Percentiles rank a stretch among this genome's conserved stretches.
These are phyloP conservation scores for Heliamphora pulchella DNA, from an alignment of 179 eudicot genomes.

Conservation along the genomic window DNA sequence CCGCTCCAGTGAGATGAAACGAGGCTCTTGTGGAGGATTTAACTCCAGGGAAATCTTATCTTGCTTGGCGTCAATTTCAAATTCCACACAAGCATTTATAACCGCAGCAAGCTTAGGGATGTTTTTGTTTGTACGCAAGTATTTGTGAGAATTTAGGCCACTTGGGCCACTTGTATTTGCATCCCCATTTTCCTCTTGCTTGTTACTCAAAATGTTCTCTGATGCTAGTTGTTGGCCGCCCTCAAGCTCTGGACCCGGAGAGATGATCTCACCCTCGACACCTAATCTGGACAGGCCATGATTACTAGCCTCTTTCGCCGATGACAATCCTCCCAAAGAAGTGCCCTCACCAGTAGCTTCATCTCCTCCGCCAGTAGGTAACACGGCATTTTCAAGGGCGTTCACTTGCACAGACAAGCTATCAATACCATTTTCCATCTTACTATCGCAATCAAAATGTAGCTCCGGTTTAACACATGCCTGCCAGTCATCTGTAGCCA, in stretches of 20 bases:
- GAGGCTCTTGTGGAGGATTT: slow-evolving; percentile 2
- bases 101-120: slow-evolving; percentile 15
- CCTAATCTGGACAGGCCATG: slow-evolving; percentile 9
- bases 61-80: slow-evolving; percentile 8
- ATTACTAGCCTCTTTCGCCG: slow-evolving; percentile 16
- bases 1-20: neutral
- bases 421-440: slow-evolving; percentile 14
- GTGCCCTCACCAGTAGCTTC: slow-evolving; percentile 13
- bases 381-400: neutral
- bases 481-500: slow-evolving; percentile 18
- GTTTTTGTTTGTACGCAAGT: neutral
- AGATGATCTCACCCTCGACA: slow-evolving; percentile 15
- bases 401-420: neutral
- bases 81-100: slow-evolving; percentile 9
- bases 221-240: slow-evolving; percentile 11
- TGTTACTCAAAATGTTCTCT: slow-evolving; percentile 15
- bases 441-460: slow-evolving; percentile 20
- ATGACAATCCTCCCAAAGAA: slow-evolving; percentile 14
- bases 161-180: neutral
- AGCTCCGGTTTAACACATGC: slow-evolving; percentile 17
- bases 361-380: slow-evolving; percentile 4
- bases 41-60: slow-evolving; percentile 12
- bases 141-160: slow-evolving; percentile 1
- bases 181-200: slow-evolving; percentile 9
- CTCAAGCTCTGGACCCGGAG: slow-evolving; percentile 19